phyloP scores from a whole-genome alignment of 176 grass and related monocot species.

The Ensete glaucum region DNA sequence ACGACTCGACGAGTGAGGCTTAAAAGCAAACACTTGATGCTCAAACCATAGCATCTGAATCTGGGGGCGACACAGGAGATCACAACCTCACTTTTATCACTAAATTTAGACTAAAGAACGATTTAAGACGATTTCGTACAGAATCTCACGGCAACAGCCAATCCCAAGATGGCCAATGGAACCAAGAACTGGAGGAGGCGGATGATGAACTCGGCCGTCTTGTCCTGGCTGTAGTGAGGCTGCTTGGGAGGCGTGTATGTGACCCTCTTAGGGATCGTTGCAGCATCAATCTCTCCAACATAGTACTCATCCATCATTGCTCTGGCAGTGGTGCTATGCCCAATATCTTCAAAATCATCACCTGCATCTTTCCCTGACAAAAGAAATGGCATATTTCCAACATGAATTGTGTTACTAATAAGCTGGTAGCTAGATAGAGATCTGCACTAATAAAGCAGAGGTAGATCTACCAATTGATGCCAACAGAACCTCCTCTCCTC shows the following conservation, averaged over 20 bases:
- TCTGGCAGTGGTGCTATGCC: background rate
- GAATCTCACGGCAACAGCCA: conserved; percentile 5
- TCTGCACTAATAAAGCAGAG: background rate
- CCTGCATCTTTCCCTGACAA: conserved; percentile 8
- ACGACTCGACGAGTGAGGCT: background rate
- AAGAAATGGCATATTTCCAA: background rate
- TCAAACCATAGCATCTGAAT: background rate
- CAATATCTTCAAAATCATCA: conserved; percentile 19
- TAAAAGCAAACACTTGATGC: background rate
- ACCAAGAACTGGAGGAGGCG: conserved; percentile 14
- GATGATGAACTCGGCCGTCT: conserved; percentile 3
- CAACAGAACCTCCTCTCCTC: conserved; percentile 66
- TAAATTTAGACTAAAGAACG: background rate
- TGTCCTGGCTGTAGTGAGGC: conserved; percentile 14
- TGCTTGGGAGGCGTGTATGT: conserved; percentile 17
- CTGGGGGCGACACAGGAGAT: background rate
- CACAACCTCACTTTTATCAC: background rate
- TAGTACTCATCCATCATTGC: conserved; percentile 6
- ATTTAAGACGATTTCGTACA: conserved; percentile 6
- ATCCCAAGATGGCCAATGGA: conserved; percentile 12
- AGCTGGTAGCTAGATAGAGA: background rate
- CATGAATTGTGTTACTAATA: background rate
- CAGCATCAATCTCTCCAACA: conserved; percentile 3
- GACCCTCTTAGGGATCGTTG: conserved; percentile 7
- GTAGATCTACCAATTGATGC: conserved; percentile 50